Evolutionary conservation across 1,139 yeast genomes (phyloP), one percentile per base, ranked within the genome.

Genomic region (Debaryomycetaceae sp.): DNA sequence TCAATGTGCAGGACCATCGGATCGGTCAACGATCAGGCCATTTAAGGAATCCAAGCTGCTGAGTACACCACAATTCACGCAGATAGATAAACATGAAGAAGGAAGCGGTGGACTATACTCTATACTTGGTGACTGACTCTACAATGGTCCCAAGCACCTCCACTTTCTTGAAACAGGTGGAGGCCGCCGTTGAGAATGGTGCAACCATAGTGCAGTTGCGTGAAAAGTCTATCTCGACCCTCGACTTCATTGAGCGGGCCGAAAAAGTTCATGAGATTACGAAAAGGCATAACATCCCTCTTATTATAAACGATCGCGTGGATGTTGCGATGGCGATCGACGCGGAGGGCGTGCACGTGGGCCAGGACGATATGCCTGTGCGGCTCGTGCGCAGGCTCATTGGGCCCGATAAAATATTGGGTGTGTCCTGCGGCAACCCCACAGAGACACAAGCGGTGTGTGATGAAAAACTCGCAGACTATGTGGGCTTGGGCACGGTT

Each of bases 311-410:
- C 45, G 96, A 87, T 47, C 58, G 96, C 27, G 69, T 85, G 5
- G 97, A 87, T 46, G 85, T 87, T 5, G 96, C 95, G 0, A 57
- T 86, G 30, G 96, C 96, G 0, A 63, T 83, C 31, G 92, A 72
- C 42, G 95, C 95, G 1, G 95, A 86, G 35, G 95, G 95, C 22
- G 79, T 87, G 12, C 97, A 87, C 55, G 85, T 87, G 14, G 97
- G 97, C 2, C 96, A 86, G 50, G 90, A 79, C 33, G 97, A 87
- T 47, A 81, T 87, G 83, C 68, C 68, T 2, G 78, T 79, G 3
- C 50, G 52, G 2, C 39, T 63, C 16, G 92, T 73, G 1, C 53
- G 96, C 25, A 48, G 60, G 40, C 44, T 82, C 25, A 52, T 87
- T 15, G 95, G 95, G 0, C 69, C 76, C 1, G 62, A 71, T 34